These are phyloP conservation scores for Ustilago crameri DNA, from an alignment of 1,284 basidiomycete species.

Conservation along the genomic window DNA sequence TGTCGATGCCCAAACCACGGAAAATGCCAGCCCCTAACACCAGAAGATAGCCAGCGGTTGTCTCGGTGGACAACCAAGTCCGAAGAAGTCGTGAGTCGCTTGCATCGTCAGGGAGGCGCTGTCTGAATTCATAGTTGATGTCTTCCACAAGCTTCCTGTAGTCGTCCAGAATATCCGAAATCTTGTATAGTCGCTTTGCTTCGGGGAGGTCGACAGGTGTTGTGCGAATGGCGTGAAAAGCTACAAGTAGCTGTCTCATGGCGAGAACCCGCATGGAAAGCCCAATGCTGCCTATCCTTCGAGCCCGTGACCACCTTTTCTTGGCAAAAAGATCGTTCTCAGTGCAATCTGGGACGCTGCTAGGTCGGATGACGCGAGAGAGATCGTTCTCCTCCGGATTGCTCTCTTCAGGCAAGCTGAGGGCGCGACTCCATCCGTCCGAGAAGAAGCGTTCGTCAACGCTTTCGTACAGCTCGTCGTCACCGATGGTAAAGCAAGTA, in stretches of 20 bases:
- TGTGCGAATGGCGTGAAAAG: constrained; percentile 25
- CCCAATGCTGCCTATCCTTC: constrained; percentile 29
- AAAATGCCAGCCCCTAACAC: constrained; percentile 24
- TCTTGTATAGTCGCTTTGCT: constrained; percentile 9
- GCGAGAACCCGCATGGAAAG: constrained; percentile 36
- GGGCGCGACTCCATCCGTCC: constrained; percentile 36
- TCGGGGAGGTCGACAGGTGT: constrained; percentile 16
- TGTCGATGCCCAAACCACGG: constrained; percentile 36
- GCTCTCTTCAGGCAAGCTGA: constrained; percentile 9
- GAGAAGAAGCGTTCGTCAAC: constrained; percentile 30
- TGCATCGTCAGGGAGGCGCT: constrained; percentile 5
- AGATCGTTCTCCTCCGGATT: too few species aligned
- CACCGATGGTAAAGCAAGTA: constrained; percentile 38
- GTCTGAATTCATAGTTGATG: constrained; percentile 16
- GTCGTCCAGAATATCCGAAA: constrained; percentile 21
- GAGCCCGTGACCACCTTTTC: constrained; percentile 22
- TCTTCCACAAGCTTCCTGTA: constrained; percentile 5
- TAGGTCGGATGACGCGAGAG: not conserved
- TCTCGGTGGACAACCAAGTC: constrained; percentile 30
- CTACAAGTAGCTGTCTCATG: constrained; percentile 22
- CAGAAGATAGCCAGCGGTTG: constrained; percentile 30
- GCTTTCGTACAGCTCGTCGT: constrained; percentile 45
- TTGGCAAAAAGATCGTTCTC: constrained; percentile 25
- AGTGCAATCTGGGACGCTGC: not conserved
- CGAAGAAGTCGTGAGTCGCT: constrained; percentile 10